Percentiles rank a stretch among this genome's conserved stretches.
Conservation (phyloP, 2,329 filamentous ascomycete species). For the Ascochyta koolunga region DNA sequence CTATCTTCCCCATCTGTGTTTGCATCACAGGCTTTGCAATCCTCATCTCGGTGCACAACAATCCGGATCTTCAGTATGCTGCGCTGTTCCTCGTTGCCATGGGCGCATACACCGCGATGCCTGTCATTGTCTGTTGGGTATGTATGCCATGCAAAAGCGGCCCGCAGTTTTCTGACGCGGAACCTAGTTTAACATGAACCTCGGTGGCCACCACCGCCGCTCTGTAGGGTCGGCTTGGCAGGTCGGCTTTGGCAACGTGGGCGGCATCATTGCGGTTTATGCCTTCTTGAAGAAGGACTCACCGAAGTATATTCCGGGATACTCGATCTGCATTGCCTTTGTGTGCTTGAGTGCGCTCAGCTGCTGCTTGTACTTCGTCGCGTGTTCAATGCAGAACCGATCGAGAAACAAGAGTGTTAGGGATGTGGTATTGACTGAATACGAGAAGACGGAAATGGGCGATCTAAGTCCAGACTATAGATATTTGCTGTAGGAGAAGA, state of each 20-base stretch:
- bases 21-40: conserved; percentile 77
- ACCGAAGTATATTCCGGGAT: conserved; percentile 73
- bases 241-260: conserved; percentile 57
- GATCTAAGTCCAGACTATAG: conserved; percentile 66
- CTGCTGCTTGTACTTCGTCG: conserved; percentile 65
- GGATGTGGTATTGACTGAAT: conserved; percentile 61
- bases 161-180: neutral
- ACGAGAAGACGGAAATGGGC: conserved; percentile 66
- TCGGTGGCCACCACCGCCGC: conserved; percentile 58
- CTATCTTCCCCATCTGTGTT: conserved; percentile 70
- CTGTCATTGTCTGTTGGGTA: conserved; percentile 68
- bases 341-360: conserved; percentile 69
- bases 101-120: conserved; percentile 87
- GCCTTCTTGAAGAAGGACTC: conserved; percentile 63
- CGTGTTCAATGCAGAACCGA: conserved; percentile 66
- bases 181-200: conserved; percentile 58
- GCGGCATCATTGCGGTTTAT: conserved; percentile 60
- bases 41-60: conserved; percentile 72
- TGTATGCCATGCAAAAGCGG: neutral
- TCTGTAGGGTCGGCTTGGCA: conserved; percentile 58
- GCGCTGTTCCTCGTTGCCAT: conserved; percentile 82
- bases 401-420: conserved; percentile 57
- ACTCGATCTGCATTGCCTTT: conserved; percentile 78
- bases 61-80: conserved; percentile 72
- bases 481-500: conserved; percentile 58